These are phyloP conservation scores for Colletotrichum shisoi DNA, from an alignment of 2,329 filamentous ascomycete species.

Conservation along the genomic window DNA sequence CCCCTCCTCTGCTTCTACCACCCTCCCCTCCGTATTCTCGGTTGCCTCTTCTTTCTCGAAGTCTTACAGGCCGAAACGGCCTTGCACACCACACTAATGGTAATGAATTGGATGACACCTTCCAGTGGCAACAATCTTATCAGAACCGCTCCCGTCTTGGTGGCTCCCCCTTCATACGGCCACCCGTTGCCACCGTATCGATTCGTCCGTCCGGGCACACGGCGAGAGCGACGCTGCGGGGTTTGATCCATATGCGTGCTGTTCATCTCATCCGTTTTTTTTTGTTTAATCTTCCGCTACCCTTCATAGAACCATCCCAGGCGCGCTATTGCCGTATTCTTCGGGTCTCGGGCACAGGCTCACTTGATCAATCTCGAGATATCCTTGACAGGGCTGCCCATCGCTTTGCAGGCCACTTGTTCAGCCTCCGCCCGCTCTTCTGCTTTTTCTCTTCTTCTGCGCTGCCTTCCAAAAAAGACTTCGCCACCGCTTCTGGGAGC, in stretches of 20 bases:
- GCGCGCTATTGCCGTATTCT: neutral
- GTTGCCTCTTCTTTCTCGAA: conserved; percentile 1
- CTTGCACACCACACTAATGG: conserved; percentile 16
- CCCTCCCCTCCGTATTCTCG: conserved; percentile 24
- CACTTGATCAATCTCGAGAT: conserved; percentile 1
- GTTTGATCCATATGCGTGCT: neutral
- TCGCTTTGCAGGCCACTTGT: neutral
- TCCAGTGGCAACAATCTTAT: conserved; percentile 30
- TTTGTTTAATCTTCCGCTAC: neutral
- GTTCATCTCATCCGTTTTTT: conserved; percentile 4
- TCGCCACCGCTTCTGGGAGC: conserved; percentile 9
- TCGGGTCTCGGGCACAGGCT: neutral
- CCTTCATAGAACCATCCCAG: neutral
- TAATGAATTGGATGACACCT: neutral
- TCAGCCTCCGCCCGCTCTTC: neutral
- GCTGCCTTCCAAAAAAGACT: neutral
- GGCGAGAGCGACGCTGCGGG: conserved; percentile 12
- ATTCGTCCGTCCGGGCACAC: conserved; percentile 2
- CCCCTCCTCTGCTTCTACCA: conserved; percentile 5
- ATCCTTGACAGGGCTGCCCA: neutral
- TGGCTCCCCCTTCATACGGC: neutral
- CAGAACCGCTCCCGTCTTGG: conserved; percentile 1
- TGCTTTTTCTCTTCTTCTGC: neutral
- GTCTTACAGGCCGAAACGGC: conserved; percentile 11
- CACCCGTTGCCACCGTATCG: conserved; percentile 16